A percentile compares a stretch with the other conserved stretches of the same genome.
These are phyloP conservation scores for Saraca asoca DNA, from an alignment of 331 rosid species.

Conservation along the genomic window DNA sequence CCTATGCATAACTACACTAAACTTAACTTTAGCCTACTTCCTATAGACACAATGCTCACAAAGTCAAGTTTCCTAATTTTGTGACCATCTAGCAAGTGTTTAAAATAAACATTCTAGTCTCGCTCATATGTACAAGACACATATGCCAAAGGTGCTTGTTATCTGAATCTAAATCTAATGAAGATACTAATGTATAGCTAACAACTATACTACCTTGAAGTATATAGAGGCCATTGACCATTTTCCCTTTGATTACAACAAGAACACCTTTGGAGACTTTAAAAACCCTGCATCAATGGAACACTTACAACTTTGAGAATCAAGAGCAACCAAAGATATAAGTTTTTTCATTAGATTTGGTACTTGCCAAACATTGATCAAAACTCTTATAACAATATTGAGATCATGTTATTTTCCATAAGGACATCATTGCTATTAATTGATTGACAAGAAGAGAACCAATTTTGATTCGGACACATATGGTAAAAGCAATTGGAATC, in stretches of 20 bases:
- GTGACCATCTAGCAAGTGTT: not conserved
- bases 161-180: not conserved
- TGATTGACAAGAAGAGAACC: not conserved
- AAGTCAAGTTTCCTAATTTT: not conserved
- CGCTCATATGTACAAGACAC: not conserved
- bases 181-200: not conserved
- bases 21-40: not conserved
- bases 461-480: not conserved
- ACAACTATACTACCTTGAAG: not conserved
- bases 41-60: not conserved
- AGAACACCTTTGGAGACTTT: not conserved
- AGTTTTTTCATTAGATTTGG: no score
- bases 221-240: not conserved
- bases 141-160: not conserved
- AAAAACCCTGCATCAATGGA: not conserved
- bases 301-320: not conserved
- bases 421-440: not conserved
- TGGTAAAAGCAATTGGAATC: not conserved
- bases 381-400: no score
- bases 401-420: not conserved
- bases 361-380: no score
- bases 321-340: no score
- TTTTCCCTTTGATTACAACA: not conserved
- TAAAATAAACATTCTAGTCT: not conserved
- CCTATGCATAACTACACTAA: not conserved